Evolutionary conservation across 164 flowering plant genomes (phyloP).

Genomic region (Tinospora cordifolia): DNA sequence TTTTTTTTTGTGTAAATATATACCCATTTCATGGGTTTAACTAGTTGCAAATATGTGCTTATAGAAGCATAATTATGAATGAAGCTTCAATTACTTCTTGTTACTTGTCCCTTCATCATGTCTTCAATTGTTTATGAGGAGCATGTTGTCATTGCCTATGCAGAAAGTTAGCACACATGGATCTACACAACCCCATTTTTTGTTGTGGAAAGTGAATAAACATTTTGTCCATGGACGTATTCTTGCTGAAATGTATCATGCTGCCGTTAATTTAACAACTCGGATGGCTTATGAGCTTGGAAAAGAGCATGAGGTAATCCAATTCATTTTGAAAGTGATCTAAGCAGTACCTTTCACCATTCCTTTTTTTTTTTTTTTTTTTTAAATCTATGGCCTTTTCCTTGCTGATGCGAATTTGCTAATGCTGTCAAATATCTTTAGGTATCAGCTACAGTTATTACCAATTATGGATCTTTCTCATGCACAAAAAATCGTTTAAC

Average conservation of each 20-base stretch:
- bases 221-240: conserved; percentile 36
- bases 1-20: too few species aligned
- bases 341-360: neutral
- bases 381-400: neutral
- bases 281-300: conserved; percentile 53
- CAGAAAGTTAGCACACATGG: conserved; percentile 42
- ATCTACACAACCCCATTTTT: conserved; percentile 22
- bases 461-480: neutral
- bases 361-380: neutral
- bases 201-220: conserved; percentile 72
- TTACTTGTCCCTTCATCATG: neutral
- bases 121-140: neutral
- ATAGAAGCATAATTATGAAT: neutral
- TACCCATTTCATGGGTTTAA: too few species aligned
- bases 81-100: neutral
- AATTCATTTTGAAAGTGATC: neutral
- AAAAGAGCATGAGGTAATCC: conserved; percentile 57
- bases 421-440: neutral
- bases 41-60: too few species aligned
- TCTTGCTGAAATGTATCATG: conserved; percentile 85
- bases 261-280: conserved; percentile 60
- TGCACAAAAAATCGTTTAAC: neutral
- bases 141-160: conserved; percentile 15
- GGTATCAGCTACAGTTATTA: neutral
- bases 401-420: neutral